phyloP scores from a whole-genome alignment of 768 basidiomycete species.

The Leccinellum luteum region DNA sequence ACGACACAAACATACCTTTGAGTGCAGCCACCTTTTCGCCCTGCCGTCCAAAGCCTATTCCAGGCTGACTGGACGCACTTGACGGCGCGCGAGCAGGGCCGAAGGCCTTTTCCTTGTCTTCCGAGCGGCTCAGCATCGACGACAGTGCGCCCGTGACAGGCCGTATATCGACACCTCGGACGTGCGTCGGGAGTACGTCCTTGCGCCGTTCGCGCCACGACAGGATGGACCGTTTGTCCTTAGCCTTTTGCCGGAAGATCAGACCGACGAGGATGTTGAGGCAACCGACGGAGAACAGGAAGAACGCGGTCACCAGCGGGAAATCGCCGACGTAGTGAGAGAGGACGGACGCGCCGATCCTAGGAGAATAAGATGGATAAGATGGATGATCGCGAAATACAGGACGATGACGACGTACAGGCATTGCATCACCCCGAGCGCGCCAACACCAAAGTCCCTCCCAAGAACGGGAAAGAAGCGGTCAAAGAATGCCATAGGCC shows the following conservation, averaged over 20 bases:
- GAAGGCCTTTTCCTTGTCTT: constrained; percentile 7
- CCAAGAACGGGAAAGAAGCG: constrained; percentile 93
- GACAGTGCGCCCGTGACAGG: constrained; percentile 16
- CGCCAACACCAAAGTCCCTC: constrained; percentile 77
- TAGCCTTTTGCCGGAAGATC: constrained; percentile 70
- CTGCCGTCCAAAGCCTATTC: constrained; percentile 78
- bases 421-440: constrained; percentile 84
- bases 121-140: constrained; percentile 5
- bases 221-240: constrained; percentile 62
- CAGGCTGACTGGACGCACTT: constrained; percentile 34
- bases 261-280: constrained; percentile 80
- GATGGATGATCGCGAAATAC: background rate
- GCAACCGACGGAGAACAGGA: constrained; percentile 81
- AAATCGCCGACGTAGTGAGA: constrained; percentile 81
- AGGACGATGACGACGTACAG: constrained; percentile 46
- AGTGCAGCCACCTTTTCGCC: constrained; percentile 75
- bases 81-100: constrained; percentile 4
- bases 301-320: constrained; percentile 82
- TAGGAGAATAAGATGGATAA: constrained; percentile 19
- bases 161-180: constrained; percentile 22
- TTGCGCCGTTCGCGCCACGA: constrained; percentile 61
- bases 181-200: constrained; percentile 51
- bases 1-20: constrained; percentile 41
- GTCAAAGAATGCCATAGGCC: constrained; percentile 78
- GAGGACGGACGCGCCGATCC: constrained; percentile 66